Percentiles rank a stretch among this genome's conserved stretches.
Conservation (phyloP, 2,329 filamentous ascomycete genomes). For the Fusarium mexicanum region DNA sequence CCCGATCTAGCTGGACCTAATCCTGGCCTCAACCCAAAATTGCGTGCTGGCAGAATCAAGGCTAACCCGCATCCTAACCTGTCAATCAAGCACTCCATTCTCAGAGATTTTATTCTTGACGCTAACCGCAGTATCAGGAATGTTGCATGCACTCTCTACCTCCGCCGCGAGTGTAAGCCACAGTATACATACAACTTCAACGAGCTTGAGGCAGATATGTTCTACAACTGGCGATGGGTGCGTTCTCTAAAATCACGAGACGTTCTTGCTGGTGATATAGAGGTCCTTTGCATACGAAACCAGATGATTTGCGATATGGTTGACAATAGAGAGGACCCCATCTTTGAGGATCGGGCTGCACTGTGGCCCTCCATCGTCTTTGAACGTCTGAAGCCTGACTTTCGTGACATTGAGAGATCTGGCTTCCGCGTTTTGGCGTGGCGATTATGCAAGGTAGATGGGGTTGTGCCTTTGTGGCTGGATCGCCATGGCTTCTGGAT, state of each 20-base stretch:
- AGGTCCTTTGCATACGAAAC: not conserved
- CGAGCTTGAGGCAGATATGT: not conserved
- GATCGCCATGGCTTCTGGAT: not conserved
- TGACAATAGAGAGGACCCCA: fast-evolving
- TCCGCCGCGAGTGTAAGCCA: not conserved
- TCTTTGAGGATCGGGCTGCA: not conserved
- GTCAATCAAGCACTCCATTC: not conserved
- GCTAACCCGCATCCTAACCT: not conserved
- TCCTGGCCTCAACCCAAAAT: no score
- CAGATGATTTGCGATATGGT: not conserved
- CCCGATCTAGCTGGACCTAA: not conserved
- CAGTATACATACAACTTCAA: not conserved
- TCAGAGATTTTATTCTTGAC: not conserved
- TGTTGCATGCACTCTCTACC: not conserved
- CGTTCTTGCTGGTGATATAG: fast-evolving
- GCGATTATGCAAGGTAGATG: not conserved
- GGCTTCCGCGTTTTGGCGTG: not conserved
- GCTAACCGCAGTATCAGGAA: not conserved
- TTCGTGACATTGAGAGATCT: fast-evolving
- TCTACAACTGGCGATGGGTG: not conserved
- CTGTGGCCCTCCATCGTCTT: not conserved
- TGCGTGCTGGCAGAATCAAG: fast-evolving
- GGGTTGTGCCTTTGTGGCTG: not conserved
- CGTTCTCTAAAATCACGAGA: fast-evolving
- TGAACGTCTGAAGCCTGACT: not conserved